These are phyloP conservation scores for Alternaria ethzedia DNA, from an alignment of 2,329 filamentous ascomycete genomes.

Conservation along the genomic window DNA sequence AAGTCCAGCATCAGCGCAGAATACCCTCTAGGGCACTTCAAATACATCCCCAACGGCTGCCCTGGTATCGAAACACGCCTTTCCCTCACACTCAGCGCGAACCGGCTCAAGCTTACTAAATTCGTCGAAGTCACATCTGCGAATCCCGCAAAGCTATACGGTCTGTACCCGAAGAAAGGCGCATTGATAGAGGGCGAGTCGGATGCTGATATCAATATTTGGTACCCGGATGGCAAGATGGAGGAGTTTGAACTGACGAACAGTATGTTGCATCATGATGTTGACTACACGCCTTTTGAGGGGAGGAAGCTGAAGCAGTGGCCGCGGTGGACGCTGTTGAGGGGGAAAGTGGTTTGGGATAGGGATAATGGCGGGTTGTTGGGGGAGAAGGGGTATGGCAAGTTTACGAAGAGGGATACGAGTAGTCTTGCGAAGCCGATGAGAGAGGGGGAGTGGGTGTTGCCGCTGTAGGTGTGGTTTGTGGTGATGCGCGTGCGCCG, in stretches of 20 bases:
- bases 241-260: slow-evolving; percentile 58
- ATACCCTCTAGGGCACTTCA: slow-evolving; percentile 57
- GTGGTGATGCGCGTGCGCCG: not conserved
- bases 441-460: slow-evolving; percentile 27
- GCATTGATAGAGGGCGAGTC: slow-evolving; percentile 56
- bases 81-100: slow-evolving; percentile 52
- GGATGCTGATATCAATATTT: slow-evolving; percentile 65
- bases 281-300: slow-evolving; percentile 69
- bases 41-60: slow-evolving; percentile 64
- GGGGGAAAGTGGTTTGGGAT: slow-evolving; percentile 66
- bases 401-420: slow-evolving; percentile 55
- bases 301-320: slow-evolving; percentile 64
- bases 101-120: slow-evolving; percentile 54
- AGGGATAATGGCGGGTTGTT: slow-evolving; percentile 59
- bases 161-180: slow-evolving; percentile 61
- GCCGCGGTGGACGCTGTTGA: slow-evolving; percentile 66
- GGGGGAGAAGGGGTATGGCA: slow-evolving; percentile 57
- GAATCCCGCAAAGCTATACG: slow-evolving; percentile 65
- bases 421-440: slow-evolving; percentile 48
- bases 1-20: slow-evolving; percentile 56
- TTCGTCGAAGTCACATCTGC: slow-evolving; percentile 63
- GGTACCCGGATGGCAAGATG: slow-evolving; percentile 49
- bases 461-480: slow-evolving; percentile 16
- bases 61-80: slow-evolving; percentile 65
- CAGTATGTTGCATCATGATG: slow-evolving; percentile 64